Base-by-base conservation (phyloP, 2,329 filamentous ascomycete species). In the Penicillium sp. region DNA sequence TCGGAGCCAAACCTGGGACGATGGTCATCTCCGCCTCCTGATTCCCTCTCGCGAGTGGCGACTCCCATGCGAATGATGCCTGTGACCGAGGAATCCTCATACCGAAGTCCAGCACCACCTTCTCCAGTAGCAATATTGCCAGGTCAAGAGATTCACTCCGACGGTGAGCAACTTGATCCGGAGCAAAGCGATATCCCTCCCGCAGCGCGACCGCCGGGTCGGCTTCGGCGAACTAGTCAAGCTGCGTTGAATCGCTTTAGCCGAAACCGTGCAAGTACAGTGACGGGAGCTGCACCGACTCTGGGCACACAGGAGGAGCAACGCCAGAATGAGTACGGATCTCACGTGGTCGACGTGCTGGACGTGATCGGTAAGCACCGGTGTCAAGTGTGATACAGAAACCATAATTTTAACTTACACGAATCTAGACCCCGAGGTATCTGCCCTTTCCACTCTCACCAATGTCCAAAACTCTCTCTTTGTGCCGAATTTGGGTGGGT, bases 381-480 rank as follows among this genome's bases (percentile, higher is more conserved):
- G 5, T 22, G n/a, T 44, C 24, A 35, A 10, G 29, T n/a, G 26
- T 38, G 26, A 47, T 39, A 13, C n/a, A 31, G 24, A 37, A 38
- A 32, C 13, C 34, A 37, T 56, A 44, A 46, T 10, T 64, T 51
- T 22, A 31, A 57, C 61, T 73, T 54, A 78, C 60, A 24, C 26
- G 8, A 56, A 29, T 6, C 14, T 61, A 92, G 90, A 95, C 66
- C 90, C 90, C 40, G 89, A 95, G 75, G 86, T 96, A 4, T 85
- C 89, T 35, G 90, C 90, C 0, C 77, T 96, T 4, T 90, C 89
- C 0, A 93, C 90, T 14, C 82, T 95, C 10, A 95, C 89, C 42
- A 96, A 96, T 66, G 87, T 96, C 20, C 90, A 95, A 67, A 96
- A 96, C 70, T 94, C 90, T 0, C 83, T 96, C 10, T 95, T 95